Conservation (phyloP, 2,329 filamentous ascomycete genomes). For the Colletotrichum gloeosporioides region DNA sequence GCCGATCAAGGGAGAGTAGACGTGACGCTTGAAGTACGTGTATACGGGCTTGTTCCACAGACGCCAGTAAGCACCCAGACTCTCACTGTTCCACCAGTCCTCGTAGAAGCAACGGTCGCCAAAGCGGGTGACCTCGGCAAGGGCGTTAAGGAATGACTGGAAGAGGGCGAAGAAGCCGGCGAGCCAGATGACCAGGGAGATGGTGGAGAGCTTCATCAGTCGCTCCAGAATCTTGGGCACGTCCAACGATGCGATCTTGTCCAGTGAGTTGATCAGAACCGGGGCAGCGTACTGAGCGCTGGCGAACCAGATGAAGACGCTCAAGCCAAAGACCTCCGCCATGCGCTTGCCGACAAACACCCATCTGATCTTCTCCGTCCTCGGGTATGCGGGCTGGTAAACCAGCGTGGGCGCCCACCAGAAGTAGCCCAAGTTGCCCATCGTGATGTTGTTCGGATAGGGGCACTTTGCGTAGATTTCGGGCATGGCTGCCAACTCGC, state of each 20-base stretch:
- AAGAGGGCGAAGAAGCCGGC: conserved; percentile 97
- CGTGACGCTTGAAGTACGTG: conserved; percentile 93
- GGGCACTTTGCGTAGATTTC: conserved; percentile 83
- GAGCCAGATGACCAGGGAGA: conserved; percentile 95
- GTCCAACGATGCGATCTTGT: conserved; percentile 83
- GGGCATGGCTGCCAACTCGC: conserved; percentile 74
- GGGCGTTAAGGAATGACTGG: conserved; percentile 88
- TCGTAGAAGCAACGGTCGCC: conserved; percentile 95
- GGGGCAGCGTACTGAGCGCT: conserved; percentile 94
- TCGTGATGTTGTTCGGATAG: conserved; percentile 90
- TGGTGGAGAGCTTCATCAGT: conserved; percentile 92
- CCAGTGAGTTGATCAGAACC: conserved; percentile 85
- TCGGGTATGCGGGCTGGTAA: conserved; percentile 96
- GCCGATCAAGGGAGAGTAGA: conserved; percentile 87
- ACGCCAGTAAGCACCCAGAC: conserved; percentile 88
- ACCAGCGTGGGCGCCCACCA: conserved; percentile 98
- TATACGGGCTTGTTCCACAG: conserved; percentile 98
- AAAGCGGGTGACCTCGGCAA: conserved; percentile 89
- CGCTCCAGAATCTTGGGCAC: conserved; percentile 84
- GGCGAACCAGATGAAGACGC: conserved; percentile 93
- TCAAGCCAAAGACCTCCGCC: conserved; percentile 77
- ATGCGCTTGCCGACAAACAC: conserved; percentile 84
- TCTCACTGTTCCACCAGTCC: conserved; percentile 97
- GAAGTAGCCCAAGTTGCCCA: conserved; percentile 89
- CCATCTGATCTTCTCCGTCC: conserved; percentile 83